phyloP scores from a whole-genome alignment of 2,329 filamentous ascomycete species.

The Rhynchosporium graminicola region DNA sequence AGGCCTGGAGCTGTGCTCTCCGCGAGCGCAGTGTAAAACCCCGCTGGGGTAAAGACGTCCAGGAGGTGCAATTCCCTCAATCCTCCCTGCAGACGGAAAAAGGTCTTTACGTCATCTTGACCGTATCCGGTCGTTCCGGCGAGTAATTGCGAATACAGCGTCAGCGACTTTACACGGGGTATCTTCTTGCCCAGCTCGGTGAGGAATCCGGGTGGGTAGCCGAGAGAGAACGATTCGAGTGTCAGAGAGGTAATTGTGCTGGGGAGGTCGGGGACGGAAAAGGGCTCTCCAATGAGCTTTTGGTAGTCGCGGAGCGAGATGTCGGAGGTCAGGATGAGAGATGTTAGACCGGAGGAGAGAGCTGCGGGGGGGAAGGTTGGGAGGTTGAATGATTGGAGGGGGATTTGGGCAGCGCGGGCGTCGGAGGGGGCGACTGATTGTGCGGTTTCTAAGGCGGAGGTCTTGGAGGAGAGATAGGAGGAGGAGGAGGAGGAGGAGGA shows the following conservation, averaged over 20 bases:
- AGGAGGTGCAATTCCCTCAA: slow-evolving; percentile 49
- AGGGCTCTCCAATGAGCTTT: slow-evolving; percentile 40
- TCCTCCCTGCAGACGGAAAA: slow-evolving; percentile 39
- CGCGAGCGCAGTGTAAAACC: slow-evolving; percentile 43
- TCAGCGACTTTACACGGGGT: slow-evolving; percentile 46
- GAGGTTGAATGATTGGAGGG: slow-evolving; percentile 47
- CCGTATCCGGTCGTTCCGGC: slow-evolving; percentile 45
- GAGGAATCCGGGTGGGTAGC: slow-evolving; percentile 49
- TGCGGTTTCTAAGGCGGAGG: slow-evolving; percentile 21
- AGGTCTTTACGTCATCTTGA: slow-evolving; percentile 44
- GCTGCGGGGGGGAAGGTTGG: slow-evolving; percentile 49
- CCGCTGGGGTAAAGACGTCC: slow-evolving; percentile 47
- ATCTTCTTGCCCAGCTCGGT: slow-evolving; percentile 43
- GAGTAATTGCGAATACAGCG: slow-evolving; percentile 49
- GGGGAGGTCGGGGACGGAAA: slow-evolving; percentile 44
- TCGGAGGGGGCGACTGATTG: slow-evolving; percentile 26
- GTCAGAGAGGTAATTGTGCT: slow-evolving; percentile 46
- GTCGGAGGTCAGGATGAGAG: slow-evolving; percentile 50
- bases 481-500: slow-evolving; percentile 25
- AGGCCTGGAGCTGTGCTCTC: slow-evolving; percentile 37
- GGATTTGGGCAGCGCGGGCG: slow-evolving; percentile 48
- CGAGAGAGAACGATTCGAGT: slow-evolving; percentile 51
- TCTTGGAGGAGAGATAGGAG: slow-evolving; percentile 26
- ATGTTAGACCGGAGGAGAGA: slow-evolving; percentile 42
- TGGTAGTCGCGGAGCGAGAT: slow-evolving; percentile 51